These are phyloP conservation scores for Ganoderma boninense DNA, from an alignment of 1,284 basidiomycete species.

Conservation along the genomic window DNA sequence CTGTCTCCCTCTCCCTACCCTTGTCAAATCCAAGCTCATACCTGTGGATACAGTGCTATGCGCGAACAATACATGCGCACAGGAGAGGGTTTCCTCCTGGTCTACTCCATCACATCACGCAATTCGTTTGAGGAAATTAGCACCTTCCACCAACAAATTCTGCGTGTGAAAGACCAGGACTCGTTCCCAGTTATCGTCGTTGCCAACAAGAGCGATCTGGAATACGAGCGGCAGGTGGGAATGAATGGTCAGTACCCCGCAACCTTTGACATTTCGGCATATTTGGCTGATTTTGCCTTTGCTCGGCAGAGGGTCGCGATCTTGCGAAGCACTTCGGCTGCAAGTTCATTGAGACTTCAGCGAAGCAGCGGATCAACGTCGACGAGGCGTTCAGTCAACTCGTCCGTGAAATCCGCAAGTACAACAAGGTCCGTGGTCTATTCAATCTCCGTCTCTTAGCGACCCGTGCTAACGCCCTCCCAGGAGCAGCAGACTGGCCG, in stretches of 20 bases:
- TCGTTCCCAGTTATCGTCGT: conserved; percentile 98
- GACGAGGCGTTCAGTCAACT: conserved; percentile 99
- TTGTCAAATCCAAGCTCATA: not conserved
- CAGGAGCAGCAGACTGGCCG: conserved; percentile 73
- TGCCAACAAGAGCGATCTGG: conserved; percentile 99
- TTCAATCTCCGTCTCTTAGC: not conserved
- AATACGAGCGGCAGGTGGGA: conserved; percentile 97
- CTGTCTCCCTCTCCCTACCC: conserved; percentile 43
- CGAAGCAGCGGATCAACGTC: conserved; percentile 98
- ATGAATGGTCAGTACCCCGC: conserved; percentile 80
- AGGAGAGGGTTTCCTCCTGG: conserved; percentile 98
- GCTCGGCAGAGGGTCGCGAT: conserved; percentile 88
- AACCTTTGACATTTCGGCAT: not conserved
- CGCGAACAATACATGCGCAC: conserved; percentile 98
- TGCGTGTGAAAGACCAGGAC: conserved; percentile 97
- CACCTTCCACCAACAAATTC: conserved; percentile 98
- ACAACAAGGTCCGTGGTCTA: conserved; percentile 78
- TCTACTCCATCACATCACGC: conserved; percentile 98
- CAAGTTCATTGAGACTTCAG: conserved; percentile 98
- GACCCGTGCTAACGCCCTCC: conserved; percentile 12
- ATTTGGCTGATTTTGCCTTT: conserved; percentile 12
- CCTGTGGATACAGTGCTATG: conserved; percentile 76
- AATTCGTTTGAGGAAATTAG: conserved; percentile 98
- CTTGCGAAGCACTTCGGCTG: conserved; percentile 97
- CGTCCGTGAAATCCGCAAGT: conserved; percentile 95